phyloP scores from a whole-genome alignment of 2,329 filamentous ascomycete genomes.

The Trichophyton equinum region DNA sequence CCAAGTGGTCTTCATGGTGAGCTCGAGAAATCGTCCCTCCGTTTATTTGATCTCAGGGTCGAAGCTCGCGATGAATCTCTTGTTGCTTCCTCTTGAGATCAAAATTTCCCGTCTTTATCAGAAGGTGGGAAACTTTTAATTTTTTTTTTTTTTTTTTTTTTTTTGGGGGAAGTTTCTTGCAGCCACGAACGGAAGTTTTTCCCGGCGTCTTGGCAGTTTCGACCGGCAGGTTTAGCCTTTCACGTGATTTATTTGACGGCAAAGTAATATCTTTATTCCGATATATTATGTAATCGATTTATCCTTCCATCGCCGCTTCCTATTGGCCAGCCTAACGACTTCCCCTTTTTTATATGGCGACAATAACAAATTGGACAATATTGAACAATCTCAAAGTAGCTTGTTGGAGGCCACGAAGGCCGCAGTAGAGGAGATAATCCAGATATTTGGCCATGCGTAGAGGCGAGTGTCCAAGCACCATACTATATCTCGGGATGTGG shows the following conservation, averaged over 20 bases:
- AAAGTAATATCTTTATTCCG: background rate
- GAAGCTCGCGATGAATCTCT: background rate
- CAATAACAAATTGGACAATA: too few relatives aligned
- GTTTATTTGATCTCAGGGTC: background rate
- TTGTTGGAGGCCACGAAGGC: too few relatives aligned
- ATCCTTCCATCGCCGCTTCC: background rate
- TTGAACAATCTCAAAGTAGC: too few relatives aligned
- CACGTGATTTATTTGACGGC: background rate
- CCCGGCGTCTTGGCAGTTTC: conserved; percentile 12
- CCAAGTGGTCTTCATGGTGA: conserved; percentile 48
- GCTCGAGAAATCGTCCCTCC: background rate
- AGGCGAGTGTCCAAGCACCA: too few relatives aligned
- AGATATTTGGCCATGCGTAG: too few relatives aligned
- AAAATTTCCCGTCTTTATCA: conserved; percentile 3
- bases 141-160: background rate
- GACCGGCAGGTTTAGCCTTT: conserved; percentile 8
- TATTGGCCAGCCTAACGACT: background rate
- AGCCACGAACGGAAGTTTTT: conserved; percentile 15
- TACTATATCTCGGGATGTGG: too few relatives aligned
- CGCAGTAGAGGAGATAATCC: too few relatives aligned
- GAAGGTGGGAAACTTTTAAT: background rate
- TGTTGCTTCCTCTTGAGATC: background rate
- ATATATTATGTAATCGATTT: background rate
- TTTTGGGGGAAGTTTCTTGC: background rate
- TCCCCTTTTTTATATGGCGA: background rate